These are phyloP conservation scores for Vaccinium macrocarpon DNA, from an alignment of 148 eudicot genomes.

Conservation along the genomic window DNA sequence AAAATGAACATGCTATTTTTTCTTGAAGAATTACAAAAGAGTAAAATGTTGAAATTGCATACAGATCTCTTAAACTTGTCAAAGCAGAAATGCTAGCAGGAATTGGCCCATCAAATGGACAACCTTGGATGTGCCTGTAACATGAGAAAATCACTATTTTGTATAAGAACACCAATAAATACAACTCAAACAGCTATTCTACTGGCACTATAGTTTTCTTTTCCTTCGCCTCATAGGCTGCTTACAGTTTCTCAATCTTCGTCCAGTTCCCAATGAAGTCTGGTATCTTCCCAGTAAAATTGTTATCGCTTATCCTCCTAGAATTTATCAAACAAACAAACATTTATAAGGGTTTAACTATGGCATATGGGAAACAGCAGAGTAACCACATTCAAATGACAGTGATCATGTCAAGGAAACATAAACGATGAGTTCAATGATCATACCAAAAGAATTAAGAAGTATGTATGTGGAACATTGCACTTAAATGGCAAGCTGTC, in stretches of 20 bases:
- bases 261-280: constrained; percentile 48
- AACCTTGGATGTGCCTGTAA: constrained; percentile 57
- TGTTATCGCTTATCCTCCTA: constrained; percentile 60
- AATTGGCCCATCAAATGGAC: constrained; percentile 56
- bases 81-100: constrained; percentile 46
- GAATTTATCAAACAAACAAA: constrained; percentile 15
- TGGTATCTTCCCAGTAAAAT: constrained; percentile 51
- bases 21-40: background rate
- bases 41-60: constrained; percentile 14
- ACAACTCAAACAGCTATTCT: background rate
- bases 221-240: background rate
- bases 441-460: background rate
- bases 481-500: background rate
- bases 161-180: background rate
- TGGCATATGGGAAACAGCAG: background rate
- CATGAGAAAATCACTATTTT: background rate
- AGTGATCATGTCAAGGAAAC: background rate
- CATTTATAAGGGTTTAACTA: constrained; percentile 1
- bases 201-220: background rate
- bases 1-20: background rate
- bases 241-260: constrained; percentile 53
- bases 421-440: background rate
- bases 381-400: background rate
- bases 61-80: constrained; percentile 54
- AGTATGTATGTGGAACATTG: background rate